Conservation (phyloP, 352 stramenopile species). For the Elongisporangium anandrum region DNA sequence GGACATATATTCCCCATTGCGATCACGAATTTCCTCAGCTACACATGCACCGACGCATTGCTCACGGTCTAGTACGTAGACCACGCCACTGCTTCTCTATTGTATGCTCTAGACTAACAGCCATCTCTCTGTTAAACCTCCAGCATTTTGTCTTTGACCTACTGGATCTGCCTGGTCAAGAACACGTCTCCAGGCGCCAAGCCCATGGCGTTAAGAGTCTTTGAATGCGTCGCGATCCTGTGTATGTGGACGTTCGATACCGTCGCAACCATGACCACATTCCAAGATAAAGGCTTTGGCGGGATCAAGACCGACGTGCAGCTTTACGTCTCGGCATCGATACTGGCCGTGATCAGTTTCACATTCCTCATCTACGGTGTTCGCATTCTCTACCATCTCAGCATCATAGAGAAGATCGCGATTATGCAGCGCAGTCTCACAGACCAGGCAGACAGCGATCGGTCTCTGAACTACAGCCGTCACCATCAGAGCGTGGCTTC, state of each 20-base stretch:
- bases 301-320: constrained; percentile 18
- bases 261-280: constrained; percentile 18
- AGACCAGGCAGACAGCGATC: not conserved
- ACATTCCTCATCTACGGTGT: constrained; percentile 26
- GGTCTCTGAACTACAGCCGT: not conserved
- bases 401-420: not conserved
- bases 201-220: constrained; percentile 18
- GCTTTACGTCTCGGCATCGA: constrained; percentile 13
- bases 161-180: constrained; percentile 59
- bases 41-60: constrained; percentile 57
- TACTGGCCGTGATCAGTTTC: constrained; percentile 17
- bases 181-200: constrained; percentile 18
- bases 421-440: not conserved
- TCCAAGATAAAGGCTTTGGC: constrained; percentile 34
- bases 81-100: not conserved
- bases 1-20: constrained; percentile 36
- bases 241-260: constrained; percentile 38
- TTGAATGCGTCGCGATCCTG: constrained; percentile 22
- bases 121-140: not conserved
- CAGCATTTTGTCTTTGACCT: constrained; percentile 47
- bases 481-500: not conserved
- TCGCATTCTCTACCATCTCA: constrained; percentile 14
- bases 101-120: not conserved
- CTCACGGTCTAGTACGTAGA: constrained; percentile 52
- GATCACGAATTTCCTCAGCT: constrained; percentile 35